phyloP scores from a whole-genome alignment of 1,284 basidiomycete genomes.

The Tetrapyrgos nigripes region DNA sequence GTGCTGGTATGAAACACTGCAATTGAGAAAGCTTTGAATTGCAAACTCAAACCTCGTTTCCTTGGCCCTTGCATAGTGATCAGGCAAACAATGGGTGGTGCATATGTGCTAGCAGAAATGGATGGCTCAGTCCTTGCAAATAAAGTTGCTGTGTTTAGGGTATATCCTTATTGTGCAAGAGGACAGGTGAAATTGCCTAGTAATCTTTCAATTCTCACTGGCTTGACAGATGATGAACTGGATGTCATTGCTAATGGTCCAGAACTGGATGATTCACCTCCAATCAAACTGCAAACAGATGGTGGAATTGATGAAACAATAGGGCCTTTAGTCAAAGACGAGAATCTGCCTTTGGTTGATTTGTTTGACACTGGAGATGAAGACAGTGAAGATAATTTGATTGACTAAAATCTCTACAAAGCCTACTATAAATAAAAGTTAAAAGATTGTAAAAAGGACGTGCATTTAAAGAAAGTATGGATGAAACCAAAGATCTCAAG shows the following conservation, averaged over 20 bases:
- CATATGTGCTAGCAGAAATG: constrained; percentile 30
- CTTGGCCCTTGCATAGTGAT: constrained; percentile 31
- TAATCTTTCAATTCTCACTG: not conserved
- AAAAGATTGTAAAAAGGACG: too few species aligned
- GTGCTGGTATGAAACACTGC: constrained; percentile 32
- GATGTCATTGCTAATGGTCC: not conserved
- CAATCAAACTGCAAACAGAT: too few species aligned
- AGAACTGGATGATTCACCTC: too few species aligned
- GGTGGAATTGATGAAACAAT: too few species aligned
- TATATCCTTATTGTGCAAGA: constrained; percentile 27
- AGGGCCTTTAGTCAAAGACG: too few species aligned
- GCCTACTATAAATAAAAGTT: too few species aligned
- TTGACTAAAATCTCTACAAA: too few species aligned
- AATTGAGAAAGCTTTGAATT: constrained; percentile 29
- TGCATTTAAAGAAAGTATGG: too few species aligned
- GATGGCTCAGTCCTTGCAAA: constrained; percentile 25
- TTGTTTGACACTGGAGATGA: too few species aligned
- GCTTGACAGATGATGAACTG: not conserved
- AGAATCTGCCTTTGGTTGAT: too few species aligned
- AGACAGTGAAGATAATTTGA: too few species aligned
- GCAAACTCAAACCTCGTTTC: constrained; percentile 26
- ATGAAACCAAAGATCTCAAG: too few species aligned
- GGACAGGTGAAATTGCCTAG: constrained; percentile 3
- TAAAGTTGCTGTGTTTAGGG: constrained; percentile 29
- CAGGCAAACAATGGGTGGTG: constrained; percentile 21